Conservation (phyloP, 2,329 filamentous ascomycete species). For the Didymella glomerata region DNA sequence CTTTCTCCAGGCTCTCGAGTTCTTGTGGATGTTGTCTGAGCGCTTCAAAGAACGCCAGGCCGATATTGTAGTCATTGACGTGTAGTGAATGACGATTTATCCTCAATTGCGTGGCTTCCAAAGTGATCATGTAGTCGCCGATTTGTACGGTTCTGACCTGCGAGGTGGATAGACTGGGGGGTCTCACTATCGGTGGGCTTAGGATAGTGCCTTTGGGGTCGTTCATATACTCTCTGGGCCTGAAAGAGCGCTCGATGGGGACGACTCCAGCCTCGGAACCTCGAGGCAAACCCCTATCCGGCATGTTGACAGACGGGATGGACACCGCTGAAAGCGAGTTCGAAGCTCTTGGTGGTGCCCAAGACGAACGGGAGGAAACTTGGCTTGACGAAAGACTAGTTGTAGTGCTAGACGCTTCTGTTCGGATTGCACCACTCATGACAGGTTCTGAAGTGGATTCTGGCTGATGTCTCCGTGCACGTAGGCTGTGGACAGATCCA, state of each 20-base stretch:
- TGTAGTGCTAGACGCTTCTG: background rate
- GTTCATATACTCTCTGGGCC: conserved; percentile 3
- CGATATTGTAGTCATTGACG: background rate
- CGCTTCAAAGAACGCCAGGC: background rate
- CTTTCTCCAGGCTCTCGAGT: background rate
- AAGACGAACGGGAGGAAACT: background rate
- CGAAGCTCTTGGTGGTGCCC: background rate
- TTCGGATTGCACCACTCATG: background rate
- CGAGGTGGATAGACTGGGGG: background rate
- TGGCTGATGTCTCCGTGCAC: background rate
- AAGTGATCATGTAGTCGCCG: background rate
- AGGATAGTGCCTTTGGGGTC: conserved; percentile 2
- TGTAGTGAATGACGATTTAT: background rate
- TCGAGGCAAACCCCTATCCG: background rate
- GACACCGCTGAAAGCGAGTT: background rate
- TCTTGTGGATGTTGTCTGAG: background rate
- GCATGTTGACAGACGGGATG: background rate
- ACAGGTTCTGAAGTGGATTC: background rate
- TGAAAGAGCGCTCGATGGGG: background rate
- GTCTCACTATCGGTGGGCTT: background rate
- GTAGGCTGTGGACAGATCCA: background rate
- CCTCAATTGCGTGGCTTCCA: background rate
- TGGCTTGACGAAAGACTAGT: background rate
- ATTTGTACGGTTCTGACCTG: background rate
- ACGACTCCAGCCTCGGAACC: background rate